phyloP scores from a whole-genome alignment of 805 yeast species.

The Ogataea salicorniae region DNA sequence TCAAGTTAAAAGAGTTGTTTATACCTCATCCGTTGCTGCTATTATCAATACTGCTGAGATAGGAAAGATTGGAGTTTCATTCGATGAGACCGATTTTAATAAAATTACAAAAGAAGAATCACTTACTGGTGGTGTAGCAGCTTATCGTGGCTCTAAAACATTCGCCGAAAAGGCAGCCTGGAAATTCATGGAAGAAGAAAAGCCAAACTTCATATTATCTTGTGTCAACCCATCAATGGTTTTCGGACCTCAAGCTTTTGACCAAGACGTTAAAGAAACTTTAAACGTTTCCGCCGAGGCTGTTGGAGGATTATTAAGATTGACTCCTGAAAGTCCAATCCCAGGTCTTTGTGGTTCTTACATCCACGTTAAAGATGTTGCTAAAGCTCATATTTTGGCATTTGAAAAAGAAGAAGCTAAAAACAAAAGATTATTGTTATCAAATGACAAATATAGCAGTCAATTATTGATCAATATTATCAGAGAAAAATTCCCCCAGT shows the following conservation, averaged over 20 bases:
- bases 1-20: slow-evolving; percentile 42
- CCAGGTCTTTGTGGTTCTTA: slow-evolving; percentile 5
- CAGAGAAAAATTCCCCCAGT: not conserved
- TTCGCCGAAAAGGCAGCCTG: slow-evolving; percentile 56
- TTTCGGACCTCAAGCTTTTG: slow-evolving; percentile 49
- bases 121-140: slow-evolving; percentile 23
- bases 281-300: slow-evolving; percentile 37
- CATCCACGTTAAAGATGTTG: slow-evolving; percentile 61
- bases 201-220: slow-evolving; percentile 36
- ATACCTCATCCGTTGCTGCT: slow-evolving; percentile 53
- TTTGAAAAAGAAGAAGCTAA: slow-evolving; percentile 35
- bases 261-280: slow-evolving; percentile 26
- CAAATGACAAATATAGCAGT: slow-evolving; percentile 8
- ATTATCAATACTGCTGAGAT: slow-evolving; percentile 17
- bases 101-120: slow-evolving; percentile 28
- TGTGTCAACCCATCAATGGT: slow-evolving; percentile 41
- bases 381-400: slow-evolving; percentile 50
- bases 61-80: slow-evolving; percentile 13
- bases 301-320: slow-evolving; percentile 14
- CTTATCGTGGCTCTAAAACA: slow-evolving; percentile 43
- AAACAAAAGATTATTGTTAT: slow-evolving; percentile 30
- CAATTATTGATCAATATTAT: not conserved
- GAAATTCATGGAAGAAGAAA: slow-evolving; percentile 40
- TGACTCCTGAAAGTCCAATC: not conserved
- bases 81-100: slow-evolving; percentile 35